phyloP scores from a whole-genome alignment of 2,329 filamentous ascomycete genomes.

The Colletotrichum nymphaeae region DNA sequence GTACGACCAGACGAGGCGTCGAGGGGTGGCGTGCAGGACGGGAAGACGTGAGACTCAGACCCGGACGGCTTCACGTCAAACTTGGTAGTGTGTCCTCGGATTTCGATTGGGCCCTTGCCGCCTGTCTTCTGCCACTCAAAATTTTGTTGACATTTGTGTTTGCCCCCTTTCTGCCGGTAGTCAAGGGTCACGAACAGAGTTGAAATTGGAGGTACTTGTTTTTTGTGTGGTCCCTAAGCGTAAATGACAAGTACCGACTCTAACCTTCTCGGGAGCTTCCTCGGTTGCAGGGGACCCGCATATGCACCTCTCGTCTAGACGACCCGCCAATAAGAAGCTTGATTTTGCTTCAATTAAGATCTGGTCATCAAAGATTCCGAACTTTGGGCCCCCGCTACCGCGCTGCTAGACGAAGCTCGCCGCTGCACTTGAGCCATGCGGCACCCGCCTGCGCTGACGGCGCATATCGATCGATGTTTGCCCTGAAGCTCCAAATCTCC shows the following conservation, averaged over 20 bases:
- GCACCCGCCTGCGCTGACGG: background rate
- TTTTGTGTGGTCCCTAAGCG: background rate
- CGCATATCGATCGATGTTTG: background rate
- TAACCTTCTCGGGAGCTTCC: conserved; percentile 22
- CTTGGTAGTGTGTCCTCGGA: conserved; percentile 26
- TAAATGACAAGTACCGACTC: background rate
- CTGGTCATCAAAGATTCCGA: background rate
- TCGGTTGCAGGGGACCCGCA: conserved; percentile 24
- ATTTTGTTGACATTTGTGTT: conserved; percentile 35
- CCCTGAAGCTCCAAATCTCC: background rate
- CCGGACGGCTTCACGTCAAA: conserved; percentile 23
- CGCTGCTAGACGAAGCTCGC: background rate
- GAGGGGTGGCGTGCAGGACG: conserved; percentile 22
- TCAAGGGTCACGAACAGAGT: conserved; percentile 28
- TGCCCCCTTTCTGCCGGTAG: conserved; percentile 36
- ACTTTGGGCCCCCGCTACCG: background rate
- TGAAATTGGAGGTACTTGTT: conserved; percentile 19
- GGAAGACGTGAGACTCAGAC: conserved; percentile 1
- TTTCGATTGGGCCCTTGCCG: conserved; percentile 17
- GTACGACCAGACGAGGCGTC: conserved; percentile 29
- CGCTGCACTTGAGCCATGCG: background rate
- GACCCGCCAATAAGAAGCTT: conserved; percentile 31
- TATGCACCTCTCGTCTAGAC: conserved; percentile 33
- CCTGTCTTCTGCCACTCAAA: conserved; percentile 12
- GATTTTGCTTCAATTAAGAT: conserved; percentile 28